Conservation (phyloP, 2,329 filamentous ascomycete species). For the Exophiala xenobiotica region DNA sequence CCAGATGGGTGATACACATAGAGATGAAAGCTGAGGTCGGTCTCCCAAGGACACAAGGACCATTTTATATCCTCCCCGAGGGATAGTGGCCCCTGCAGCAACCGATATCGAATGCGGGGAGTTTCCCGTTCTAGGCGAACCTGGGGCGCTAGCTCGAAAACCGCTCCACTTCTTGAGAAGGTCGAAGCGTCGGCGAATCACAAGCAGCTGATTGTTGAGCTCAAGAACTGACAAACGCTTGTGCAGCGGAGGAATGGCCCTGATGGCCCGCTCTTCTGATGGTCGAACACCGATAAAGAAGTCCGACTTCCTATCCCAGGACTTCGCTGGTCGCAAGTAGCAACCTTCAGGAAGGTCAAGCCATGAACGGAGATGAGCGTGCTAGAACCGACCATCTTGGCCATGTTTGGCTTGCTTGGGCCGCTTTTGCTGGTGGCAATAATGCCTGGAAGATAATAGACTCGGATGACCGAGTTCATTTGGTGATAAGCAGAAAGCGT, state of each 20-base stretch:
- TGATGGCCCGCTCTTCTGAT: neutral
- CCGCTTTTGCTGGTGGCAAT: too few relatives aligned
- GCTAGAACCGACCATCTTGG: neutral
- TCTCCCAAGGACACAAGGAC: neutral
- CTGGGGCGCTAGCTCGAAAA: neutral
- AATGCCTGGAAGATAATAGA: too few relatives aligned
- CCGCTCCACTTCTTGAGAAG: neutral
- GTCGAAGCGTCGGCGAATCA: neutral
- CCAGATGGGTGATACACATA: neutral
- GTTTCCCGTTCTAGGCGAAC: neutral
- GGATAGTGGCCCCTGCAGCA: neutral
- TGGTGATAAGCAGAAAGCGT: too few relatives aligned
- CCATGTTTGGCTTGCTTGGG: neutral
- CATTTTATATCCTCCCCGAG: neutral
- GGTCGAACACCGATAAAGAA: neutral
- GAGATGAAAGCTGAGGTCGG: neutral
- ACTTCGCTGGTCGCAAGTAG: neutral
- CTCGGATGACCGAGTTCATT: too few relatives aligned
- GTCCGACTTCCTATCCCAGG: too few relatives aligned
- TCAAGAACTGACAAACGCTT: neutral
- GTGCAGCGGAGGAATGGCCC: neutral
- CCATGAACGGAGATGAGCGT: slow-evolving; percentile 4
- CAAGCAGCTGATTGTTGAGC: neutral
- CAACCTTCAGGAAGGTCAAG: neutral
- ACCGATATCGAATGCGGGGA: neutral